A percentile compares a stretch with the other conserved stretches of the same genome.
These are phyloP conservation scores for Vanilla planifolia DNA, from an alignment of 106 monocot genomes.

Conservation along the genomic window DNA sequence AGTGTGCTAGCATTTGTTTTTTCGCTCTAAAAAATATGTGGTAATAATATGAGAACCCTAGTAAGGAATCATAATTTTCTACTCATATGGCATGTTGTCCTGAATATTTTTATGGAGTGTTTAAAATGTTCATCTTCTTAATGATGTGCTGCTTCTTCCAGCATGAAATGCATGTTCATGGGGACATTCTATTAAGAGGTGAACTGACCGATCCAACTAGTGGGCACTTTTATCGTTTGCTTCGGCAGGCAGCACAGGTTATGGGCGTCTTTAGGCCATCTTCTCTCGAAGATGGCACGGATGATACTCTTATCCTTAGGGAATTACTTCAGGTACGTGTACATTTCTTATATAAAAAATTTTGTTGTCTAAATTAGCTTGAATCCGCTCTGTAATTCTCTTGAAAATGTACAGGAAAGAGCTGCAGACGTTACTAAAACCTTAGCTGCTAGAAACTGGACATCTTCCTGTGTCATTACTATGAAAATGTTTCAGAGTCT, in stretches of 20 bases:
- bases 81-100: neutral
- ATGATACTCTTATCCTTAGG: slow-evolving; percentile 55
- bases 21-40: too few species aligned
- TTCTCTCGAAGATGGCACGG: slow-evolving; percentile 20
- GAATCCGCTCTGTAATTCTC: neutral
- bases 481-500: slow-evolving; percentile 52
- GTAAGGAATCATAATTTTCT: neutral
- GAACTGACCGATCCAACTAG: slow-evolving; percentile 67
- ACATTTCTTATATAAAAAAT: neutral
- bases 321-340: slow-evolving; percentile 55
- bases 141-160: slow-evolving; percentile 23
- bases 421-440: slow-evolving; percentile 37
- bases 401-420: slow-evolving; percentile 45
- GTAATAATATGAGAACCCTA: too few species aligned
- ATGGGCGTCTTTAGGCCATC: slow-evolving; percentile 26
- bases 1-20: too few species aligned
- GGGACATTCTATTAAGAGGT: slow-evolving; percentile 52
- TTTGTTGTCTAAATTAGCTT: neutral
- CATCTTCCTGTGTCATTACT: slow-evolving; percentile 68
- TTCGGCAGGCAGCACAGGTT: slow-evolving; percentile 34
- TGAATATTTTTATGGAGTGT: neutral
- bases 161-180: slow-evolving; percentile 72
- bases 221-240: slow-evolving; percentile 48
- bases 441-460: slow-evolving; percentile 64
- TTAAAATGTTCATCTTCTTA: neutral